These are phyloP conservation scores for Neonectria ditissima DNA, from an alignment of 2,329 filamentous ascomycete genomes.

Conservation along the genomic window DNA sequence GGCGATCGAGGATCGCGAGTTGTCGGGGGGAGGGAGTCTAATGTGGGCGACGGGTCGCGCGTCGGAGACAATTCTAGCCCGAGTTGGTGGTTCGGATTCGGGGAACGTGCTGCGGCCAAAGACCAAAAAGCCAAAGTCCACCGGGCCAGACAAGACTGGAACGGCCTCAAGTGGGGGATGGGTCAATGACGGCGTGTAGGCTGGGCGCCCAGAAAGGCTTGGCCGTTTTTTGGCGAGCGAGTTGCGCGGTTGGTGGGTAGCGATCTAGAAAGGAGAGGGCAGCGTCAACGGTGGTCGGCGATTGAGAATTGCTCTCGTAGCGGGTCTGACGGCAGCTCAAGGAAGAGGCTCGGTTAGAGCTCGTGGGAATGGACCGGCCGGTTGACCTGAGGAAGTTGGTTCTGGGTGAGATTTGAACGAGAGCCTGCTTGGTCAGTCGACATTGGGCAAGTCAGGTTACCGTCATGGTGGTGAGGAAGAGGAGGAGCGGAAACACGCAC, in stretches of 20 bases:
- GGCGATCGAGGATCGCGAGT: conserved; percentile 1
- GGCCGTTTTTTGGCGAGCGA: conserved; percentile 13
- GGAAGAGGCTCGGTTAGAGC: neutral
- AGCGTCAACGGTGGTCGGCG: neutral
- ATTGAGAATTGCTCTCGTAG: neutral
- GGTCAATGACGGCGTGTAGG: conserved; percentile 27
- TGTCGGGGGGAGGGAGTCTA: conserved; percentile 7
- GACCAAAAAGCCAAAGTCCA: conserved; percentile 21
- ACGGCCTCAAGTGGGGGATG: conserved; percentile 24
- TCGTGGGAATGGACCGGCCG: neutral
- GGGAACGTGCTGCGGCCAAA: conserved; percentile 33
- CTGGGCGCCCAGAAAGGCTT: conserved; percentile 30
- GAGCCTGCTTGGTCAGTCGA: conserved; percentile 18
- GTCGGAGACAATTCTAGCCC: conserved; percentile 21
- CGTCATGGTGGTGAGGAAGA: conserved; percentile 8
- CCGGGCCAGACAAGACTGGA: conserved; percentile 14
- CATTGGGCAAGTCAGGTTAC: conserved; percentile 23
- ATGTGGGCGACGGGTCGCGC: conserved; percentile 12
- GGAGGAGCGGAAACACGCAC: conserved; percentile 9
- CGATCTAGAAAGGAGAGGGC: conserved; percentile 7
- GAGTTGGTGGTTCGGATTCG: conserved; percentile 27
- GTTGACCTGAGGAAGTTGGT: neutral
- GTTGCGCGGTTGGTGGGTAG: conserved; percentile 10
- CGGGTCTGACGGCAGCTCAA: neutral
- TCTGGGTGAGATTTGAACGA: conserved; percentile 11